Conservation (phyloP, 164 flowering plant genomes). For the Tetrastigma voinierianum region DNA sequence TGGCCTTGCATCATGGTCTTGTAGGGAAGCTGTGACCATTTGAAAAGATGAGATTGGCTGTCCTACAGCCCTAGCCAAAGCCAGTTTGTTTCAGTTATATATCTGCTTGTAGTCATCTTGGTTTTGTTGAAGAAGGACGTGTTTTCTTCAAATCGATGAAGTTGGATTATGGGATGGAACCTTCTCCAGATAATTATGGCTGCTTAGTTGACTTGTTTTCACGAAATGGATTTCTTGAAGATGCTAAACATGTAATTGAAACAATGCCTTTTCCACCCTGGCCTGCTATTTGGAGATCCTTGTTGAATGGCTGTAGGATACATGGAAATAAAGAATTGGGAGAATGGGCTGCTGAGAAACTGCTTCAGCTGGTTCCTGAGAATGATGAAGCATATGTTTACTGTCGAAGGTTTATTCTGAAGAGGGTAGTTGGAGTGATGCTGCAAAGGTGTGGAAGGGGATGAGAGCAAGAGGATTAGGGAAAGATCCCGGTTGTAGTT, state of each 20-base stretch:
- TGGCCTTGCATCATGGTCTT: constrained; percentile 58
- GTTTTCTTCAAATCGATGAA: constrained; percentile 35
- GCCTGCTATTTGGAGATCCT: constrained; percentile 54
- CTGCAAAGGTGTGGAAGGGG: constrained; percentile 25
- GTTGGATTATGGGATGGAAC: constrained; percentile 29
- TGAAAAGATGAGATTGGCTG: constrained; percentile 33
- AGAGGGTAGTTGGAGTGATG: constrained; percentile 45
- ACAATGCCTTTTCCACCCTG: constrained; percentile 56
- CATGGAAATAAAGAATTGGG: constrained; percentile 45
- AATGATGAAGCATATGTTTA: constrained; percentile 39
- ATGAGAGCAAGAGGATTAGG: constrained; percentile 28
- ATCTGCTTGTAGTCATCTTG: constrained; percentile 51
- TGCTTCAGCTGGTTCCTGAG: constrained; percentile 35
- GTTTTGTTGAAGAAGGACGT: constrained; percentile 44
- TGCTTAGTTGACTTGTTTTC: constrained; percentile 58
- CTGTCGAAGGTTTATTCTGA: constrained; percentile 39
- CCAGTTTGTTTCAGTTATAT: constrained; percentile 51
- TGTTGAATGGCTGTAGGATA: constrained; percentile 54
- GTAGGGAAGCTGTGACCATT: constrained; percentile 39
- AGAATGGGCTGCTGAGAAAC: constrained; percentile 35
- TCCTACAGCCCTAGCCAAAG: constrained; percentile 45
- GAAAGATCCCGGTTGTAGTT: constrained; percentile 43
- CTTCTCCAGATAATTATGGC: constrained; percentile 42
- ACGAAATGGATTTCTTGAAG: constrained; percentile 45
- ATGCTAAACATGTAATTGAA: constrained; percentile 42